Conservation (phyloP, 352 stramenopile genomes). For the Pythium volutum region DNA sequence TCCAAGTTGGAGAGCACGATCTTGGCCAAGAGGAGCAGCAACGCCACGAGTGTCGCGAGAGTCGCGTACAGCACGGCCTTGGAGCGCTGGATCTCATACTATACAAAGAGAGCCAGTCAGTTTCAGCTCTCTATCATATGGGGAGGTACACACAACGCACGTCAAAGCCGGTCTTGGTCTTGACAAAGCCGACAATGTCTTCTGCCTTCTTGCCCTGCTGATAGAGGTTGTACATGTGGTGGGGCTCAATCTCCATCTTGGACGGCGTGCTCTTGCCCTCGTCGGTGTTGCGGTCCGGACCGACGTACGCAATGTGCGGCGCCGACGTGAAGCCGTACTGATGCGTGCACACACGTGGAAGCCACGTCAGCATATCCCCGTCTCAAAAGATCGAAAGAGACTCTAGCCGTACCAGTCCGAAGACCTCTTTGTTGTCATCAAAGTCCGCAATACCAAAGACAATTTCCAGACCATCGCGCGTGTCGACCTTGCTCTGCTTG, state of each 20-base stretch:
- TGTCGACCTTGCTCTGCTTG: conserved; percentile 73
- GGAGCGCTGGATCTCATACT: conserved; percentile 55
- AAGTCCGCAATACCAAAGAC: conserved; percentile 81
- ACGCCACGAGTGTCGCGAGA: conserved; percentile 27
- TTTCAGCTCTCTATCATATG: neutral
- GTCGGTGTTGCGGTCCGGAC: conserved; percentile 54
- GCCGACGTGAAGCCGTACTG: conserved; percentile 80
- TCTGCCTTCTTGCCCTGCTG: conserved; percentile 70
- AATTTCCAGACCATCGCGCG: conserved; percentile 69
- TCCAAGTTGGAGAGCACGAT: conserved; percentile 68
- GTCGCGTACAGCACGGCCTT: conserved; percentile 67
- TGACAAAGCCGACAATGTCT: conserved; percentile 64
- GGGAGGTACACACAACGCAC: conserved; percentile 23
- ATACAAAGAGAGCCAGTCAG: conserved; percentile 10
- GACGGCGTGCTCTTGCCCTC: conserved; percentile 40
- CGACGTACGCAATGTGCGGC: conserved; percentile 74
- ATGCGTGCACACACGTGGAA: too few relatives aligned
- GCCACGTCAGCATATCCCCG: neutral
- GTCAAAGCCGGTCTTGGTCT: conserved; percentile 83
- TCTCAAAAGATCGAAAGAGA: neutral
- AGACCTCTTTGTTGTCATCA: conserved; percentile 62
- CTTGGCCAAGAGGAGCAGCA: conserved; percentile 44
- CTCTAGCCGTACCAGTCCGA: conserved; percentile 42
- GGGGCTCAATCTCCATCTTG: conserved; percentile 49
- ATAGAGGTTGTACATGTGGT: conserved; percentile 81